phyloP scores from a whole-genome alignment of 805 yeast species.

The Ogataea kodamae region DNA sequence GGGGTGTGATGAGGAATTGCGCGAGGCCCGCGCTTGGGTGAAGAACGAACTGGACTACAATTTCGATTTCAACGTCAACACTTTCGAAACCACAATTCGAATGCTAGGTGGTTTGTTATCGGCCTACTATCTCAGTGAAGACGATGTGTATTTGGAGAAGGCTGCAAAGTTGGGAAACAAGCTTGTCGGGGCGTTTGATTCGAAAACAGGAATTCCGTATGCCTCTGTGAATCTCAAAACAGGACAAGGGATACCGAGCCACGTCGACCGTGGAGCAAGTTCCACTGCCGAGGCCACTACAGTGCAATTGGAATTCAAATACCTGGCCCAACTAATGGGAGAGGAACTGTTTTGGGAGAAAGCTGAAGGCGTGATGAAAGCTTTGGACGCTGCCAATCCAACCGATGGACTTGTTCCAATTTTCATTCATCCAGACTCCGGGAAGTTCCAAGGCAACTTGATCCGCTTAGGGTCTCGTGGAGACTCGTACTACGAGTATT shows the following conservation, averaged over 20 bases:
- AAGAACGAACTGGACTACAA: conserved; percentile 63
- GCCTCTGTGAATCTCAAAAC: conserved; percentile 71
- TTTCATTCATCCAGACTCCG: conserved; percentile 70
- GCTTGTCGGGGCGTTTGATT: conserved; percentile 63
- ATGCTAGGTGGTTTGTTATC: conserved; percentile 92
- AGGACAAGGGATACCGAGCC: conserved; percentile 57
- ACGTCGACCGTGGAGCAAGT: conserved; percentile 71
- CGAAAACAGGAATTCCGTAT: conserved; percentile 69
- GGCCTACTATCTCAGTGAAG: conserved; percentile 68
- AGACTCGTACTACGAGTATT: conserved; percentile 88
- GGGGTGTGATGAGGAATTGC: conserved; percentile 62
- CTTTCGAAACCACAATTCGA: conserved; percentile 91
- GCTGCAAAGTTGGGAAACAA: conserved; percentile 80
- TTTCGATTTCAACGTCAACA: conserved; percentile 71
- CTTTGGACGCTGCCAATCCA: conserved; percentile 62
- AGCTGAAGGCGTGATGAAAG: conserved; percentile 69
- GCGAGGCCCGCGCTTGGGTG: conserved; percentile 72
- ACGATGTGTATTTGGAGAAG: conserved; percentile 68
- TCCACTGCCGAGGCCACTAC: conserved; percentile 91
- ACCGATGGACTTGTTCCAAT: conserved; percentile 81
- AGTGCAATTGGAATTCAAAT: conserved; percentile 82
- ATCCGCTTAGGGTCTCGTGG: conserved; percentile 90
- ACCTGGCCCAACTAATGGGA: conserved; percentile 75
- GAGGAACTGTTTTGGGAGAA: conserved; percentile 74
- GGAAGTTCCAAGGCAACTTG: conserved; percentile 56